Conservation (phyloP, 768 basidiomycete genomes). For the Rhodotorula kratochvilovae region DNA sequence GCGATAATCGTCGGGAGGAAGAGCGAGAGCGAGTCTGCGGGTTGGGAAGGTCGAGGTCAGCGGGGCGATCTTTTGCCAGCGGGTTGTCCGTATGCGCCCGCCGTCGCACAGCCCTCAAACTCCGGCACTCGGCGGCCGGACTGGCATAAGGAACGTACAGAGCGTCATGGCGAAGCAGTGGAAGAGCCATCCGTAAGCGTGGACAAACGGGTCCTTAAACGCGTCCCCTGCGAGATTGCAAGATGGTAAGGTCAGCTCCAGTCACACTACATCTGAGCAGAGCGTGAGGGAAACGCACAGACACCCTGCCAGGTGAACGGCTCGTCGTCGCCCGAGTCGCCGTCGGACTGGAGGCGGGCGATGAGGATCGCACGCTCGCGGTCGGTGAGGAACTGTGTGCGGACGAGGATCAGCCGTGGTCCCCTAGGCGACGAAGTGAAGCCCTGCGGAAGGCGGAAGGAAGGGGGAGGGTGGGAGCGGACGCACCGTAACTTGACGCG, state of each 20-base stretch:
- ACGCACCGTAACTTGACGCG: conserved; percentile 54
- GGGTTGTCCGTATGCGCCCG: no score
- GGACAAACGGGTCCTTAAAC: conserved; percentile 58
- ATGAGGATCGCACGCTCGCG: conserved; percentile 56
- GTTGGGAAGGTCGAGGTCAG: conserved; percentile 40
- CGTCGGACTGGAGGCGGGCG: conserved; percentile 55
- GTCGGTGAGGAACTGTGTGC: conserved; percentile 54
- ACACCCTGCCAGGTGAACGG: conserved; percentile 60
- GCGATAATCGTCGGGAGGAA: conserved; percentile 71
- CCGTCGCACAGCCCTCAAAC: no score
- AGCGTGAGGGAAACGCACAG: conserved; percentile 55
- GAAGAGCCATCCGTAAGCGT: conserved; percentile 61
- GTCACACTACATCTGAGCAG: neutral
- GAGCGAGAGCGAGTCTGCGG: conserved; percentile 57
- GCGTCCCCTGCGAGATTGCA: conserved; percentile 47
- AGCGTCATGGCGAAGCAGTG: conserved; percentile 55
- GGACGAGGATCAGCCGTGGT: neutral
- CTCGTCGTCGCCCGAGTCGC: conserved; percentile 57
- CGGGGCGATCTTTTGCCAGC: no score
- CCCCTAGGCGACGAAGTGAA: no score
- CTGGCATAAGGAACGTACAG: conserved; percentile 53
- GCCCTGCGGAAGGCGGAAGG: neutral
- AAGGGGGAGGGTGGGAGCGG: neutral
- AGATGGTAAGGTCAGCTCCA: neutral
- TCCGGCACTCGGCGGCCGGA: conserved; percentile 56